Evolutionary conservation across 257 asterid genomes (phyloP), one percentile per base, ranked within the genome.

Genomic region (Ilex aquifolium): DNA sequence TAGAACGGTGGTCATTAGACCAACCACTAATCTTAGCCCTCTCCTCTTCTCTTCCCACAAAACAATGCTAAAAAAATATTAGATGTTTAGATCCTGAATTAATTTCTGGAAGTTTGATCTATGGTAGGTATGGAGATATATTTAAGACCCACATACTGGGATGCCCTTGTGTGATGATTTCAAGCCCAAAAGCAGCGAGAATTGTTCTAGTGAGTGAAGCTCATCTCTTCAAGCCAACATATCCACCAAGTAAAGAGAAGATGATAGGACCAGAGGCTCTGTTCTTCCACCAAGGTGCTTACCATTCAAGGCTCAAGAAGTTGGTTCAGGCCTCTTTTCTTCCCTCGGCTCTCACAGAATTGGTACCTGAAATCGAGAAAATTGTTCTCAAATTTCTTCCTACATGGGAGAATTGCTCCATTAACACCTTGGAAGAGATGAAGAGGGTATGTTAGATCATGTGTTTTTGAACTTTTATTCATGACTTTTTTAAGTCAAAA

Each of bases 101-200:
- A 21, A 21, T 21, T 21, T 21, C 27, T 21, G 7, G 12, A 10
- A 1, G 17, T 32, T 9, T 9, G 32, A 30, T 32, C 2, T 6
- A 1, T 6, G 17, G 5, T 39, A 85, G 88, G 80, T 86, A 85
- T 42, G 95, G 95, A 2, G 77, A 72, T 29, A 72, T 87, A 60
- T 85, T 79, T 82, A 87, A 87, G 80, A 85, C 91, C 9, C 82
- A 83, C 70, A 77, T 88, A 70, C 56, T 88, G 32, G 95, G 94
- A 4, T 88, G 95, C 42, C 93, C 87, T 0, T 85, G 93, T 48
- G 95, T 85, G 75, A 83, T 88, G 94, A 79, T 88, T 3, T 69
- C 91, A 1, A 79, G 87, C 69, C 94, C 88, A 2, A 86, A 88
- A 49, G 93, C 87, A 2, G 93, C 87, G 0, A 81, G 50, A 61